Conservation (phyloP, 2,329 filamentous ascomycete genomes). For the Chaetomiaceae sp. region DNA sequence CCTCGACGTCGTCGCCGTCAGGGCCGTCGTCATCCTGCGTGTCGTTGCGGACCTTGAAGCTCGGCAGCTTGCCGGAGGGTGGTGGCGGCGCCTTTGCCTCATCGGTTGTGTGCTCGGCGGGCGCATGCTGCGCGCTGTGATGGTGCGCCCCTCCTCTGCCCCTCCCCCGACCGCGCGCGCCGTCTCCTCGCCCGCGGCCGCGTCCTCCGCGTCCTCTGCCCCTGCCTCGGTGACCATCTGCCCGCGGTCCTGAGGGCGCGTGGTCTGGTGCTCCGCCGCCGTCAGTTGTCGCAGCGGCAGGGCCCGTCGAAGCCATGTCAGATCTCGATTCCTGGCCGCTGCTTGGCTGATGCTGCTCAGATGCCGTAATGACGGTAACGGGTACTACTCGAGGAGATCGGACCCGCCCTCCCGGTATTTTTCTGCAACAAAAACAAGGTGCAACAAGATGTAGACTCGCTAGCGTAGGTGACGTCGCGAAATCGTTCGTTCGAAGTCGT, state of each 20-base stretch:
- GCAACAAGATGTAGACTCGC: too few relatives aligned
- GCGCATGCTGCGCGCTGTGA: conserved; percentile 12
- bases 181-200: conserved; percentile 28
- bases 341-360: background rate
- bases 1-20: conserved; percentile 63
- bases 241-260: conserved; percentile 18
- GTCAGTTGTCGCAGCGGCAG: conserved; percentile 7
- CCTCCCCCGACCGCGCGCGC: conserved; percentile 30
- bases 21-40: conserved; percentile 36
- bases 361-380: too few relatives aligned
- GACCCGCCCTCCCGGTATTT: too few relatives aligned
- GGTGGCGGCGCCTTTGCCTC: conserved; percentile 14
- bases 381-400: too few relatives aligned
- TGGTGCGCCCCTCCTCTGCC: conserved; percentile 30
- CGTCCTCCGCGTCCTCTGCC: conserved; percentile 39
- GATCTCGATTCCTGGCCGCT: background rate
- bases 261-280: conserved; percentile 2
- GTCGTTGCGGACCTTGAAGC: conserved; percentile 24
- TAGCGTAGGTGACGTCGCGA: too few relatives aligned
- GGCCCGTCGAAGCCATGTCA: conserved; percentile 18
- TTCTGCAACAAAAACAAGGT: too few relatives aligned
- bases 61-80: conserved; percentile 22
- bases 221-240: conserved; percentile 34
- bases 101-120: conserved; percentile 9
- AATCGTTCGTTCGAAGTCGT: too few relatives aligned